A percentile compares a stretch with the other conserved stretches of the same genome.
Evolutionary conservation across 441 rosid genomes (phyloP).

Genomic region (Euphorbia celastroides): DNA sequence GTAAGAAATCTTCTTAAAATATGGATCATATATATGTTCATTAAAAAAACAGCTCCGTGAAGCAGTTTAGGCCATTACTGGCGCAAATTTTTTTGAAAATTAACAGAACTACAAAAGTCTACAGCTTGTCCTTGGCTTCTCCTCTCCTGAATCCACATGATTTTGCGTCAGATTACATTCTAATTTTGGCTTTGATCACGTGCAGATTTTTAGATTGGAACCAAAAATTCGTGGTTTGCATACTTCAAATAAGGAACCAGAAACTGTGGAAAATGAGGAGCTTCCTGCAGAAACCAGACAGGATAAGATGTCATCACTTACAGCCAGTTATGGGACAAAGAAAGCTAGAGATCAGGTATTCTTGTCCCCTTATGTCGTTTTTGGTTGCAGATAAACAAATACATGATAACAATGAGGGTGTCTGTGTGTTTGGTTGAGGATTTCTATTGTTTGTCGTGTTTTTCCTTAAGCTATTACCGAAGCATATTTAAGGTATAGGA

Average conservation of each 20-base stretch:
- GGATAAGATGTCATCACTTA: constrained; percentile 22
- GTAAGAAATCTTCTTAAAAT: too few relatives aligned
- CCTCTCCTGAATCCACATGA: not conserved
- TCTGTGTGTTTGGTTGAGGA: not conserved
- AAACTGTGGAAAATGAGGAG: constrained; percentile 25
- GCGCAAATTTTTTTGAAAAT: too few relatives aligned
- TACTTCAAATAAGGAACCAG: constrained; percentile 31
- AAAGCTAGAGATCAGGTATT: constrained; percentile 41
- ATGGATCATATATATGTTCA: too few relatives aligned
- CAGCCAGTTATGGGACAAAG: constrained; percentile 47
- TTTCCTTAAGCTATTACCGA: not conserved
- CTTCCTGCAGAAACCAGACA: constrained; percentile 19
- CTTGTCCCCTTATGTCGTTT: not conserved
- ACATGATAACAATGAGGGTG: not conserved
- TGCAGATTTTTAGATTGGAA: constrained; percentile 76
- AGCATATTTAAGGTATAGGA: not conserved
- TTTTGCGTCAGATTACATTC: not conserved
- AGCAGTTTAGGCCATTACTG: too few relatives aligned
- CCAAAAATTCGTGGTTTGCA: constrained; percentile 36
- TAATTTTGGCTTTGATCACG: constrained; percentile 4
- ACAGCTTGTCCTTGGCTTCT: too few relatives aligned
- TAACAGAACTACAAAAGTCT: too few relatives aligned
- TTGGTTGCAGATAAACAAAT: not conserved
- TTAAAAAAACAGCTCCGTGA: too few relatives aligned
- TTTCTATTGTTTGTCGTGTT: not conserved